These are phyloP conservation scores for Sclerotinia nivalis DNA, from an alignment of 2,329 filamentous ascomycete genomes.

Conservation along the genomic window DNA sequence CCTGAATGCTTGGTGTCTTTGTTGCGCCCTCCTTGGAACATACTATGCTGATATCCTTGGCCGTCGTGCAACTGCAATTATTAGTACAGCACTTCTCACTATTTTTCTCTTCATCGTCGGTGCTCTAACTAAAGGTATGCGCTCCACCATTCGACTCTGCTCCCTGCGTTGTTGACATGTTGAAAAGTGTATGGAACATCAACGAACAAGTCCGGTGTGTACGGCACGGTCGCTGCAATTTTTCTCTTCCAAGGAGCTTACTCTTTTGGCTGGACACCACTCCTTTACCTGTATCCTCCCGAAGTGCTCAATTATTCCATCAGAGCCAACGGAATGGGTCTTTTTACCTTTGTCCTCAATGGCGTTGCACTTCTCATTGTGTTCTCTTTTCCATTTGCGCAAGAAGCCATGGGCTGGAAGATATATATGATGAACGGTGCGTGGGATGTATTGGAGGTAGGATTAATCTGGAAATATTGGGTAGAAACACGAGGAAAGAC, in stretches of 20 bases:
- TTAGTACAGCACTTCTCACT: constrained; percentile 44
- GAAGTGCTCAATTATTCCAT: constrained; percentile 53
- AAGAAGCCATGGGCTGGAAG: constrained; percentile 48
- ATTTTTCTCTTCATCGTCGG: constrained; percentile 54
- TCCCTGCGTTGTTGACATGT: neutral
- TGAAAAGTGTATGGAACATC: constrained; percentile 25
- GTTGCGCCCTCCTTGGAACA: constrained; percentile 47
- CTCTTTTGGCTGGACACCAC: constrained; percentile 52
- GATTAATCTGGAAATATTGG: constrained; percentile 35
- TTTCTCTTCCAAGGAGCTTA: constrained; percentile 56
- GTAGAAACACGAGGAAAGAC: constrained; percentile 44
- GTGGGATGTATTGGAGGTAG: constrained; percentile 24
- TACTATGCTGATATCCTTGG: constrained; percentile 47
- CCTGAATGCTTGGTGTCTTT: constrained; percentile 53
- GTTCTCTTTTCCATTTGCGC: constrained; percentile 47
- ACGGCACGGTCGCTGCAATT: constrained; percentile 50
- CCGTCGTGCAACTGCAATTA: constrained; percentile 47
- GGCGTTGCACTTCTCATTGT: constrained; percentile 43
- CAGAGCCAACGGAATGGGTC: constrained; percentile 49
- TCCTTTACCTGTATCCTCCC: constrained; percentile 51
- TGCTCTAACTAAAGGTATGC: constrained; percentile 53
- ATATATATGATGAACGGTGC: constrained; percentile 49
- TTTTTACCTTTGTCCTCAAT: constrained; percentile 42
- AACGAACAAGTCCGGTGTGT: constrained; percentile 38
- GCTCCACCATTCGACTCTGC: constrained; percentile 28